Conservation (phyloP, 2,329 filamentous ascomycete species). For the Bimuria novae-zelandiae region DNA sequence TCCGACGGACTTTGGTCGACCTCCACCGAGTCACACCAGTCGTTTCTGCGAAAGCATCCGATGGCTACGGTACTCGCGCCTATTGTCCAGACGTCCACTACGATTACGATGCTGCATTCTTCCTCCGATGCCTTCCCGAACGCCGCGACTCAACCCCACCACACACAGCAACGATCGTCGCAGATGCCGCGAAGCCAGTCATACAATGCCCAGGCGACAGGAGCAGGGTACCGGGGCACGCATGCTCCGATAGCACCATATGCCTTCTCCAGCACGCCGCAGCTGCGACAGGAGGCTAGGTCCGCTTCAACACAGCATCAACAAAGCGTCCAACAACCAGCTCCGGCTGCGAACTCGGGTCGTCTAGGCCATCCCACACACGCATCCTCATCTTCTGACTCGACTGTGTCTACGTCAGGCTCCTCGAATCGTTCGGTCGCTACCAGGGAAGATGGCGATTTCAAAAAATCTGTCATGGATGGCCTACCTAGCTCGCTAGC, state of each 20-base stretch:
- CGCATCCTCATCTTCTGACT: constrained; percentile 49
- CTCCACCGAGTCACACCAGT: constrained; percentile 25
- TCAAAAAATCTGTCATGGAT: constrained; percentile 39
- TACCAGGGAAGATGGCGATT: constrained; percentile 57
- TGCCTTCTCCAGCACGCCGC: constrained; percentile 57
- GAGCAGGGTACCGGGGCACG: constrained; percentile 48
- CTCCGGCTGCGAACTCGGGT: constrained; percentile 29
- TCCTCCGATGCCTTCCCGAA: constrained; percentile 54
- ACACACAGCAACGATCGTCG: constrained; percentile 45
- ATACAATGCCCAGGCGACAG: constrained; percentile 49
- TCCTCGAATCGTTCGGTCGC: constrained; percentile 56
- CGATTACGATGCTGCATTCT: constrained; percentile 57
- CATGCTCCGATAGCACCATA: constrained; percentile 55
- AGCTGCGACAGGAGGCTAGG: constrained; percentile 61
- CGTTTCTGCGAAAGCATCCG: constrained; percentile 31
- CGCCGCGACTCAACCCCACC: constrained; percentile 43
- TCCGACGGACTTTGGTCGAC: constrained; percentile 20
- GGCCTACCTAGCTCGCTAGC: constrained; percentile 54
- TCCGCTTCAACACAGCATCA: constrained; percentile 58
- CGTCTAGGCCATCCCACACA: constrained; percentile 44
- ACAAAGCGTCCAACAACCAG: constrained; percentile 41
- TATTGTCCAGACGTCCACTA: constrained; percentile 51
- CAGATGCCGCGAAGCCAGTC: constrained; percentile 49
- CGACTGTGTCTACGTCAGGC: constrained; percentile 53
- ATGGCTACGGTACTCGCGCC: constrained; percentile 55